Base-by-base conservation (phyloP, 208 protist genomes). In the Leptomonas pyrrhocoris region DNA sequence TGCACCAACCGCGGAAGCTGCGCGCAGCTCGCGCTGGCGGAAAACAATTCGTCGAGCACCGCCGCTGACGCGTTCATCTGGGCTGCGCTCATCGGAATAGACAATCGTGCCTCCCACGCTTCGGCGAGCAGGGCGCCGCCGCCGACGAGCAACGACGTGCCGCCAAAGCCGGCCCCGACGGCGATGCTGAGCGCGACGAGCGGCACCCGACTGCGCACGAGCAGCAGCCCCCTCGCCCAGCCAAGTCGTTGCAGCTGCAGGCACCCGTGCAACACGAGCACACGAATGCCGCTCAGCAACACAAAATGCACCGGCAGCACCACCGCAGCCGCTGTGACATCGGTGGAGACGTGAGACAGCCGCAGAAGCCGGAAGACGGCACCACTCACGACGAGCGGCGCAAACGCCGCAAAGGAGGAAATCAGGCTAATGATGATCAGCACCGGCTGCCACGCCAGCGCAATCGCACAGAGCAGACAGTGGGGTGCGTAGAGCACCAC, bases 1-100 rank as follows among this genome's bases (percentile, higher is more conserved):
- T 88, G 85, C 23, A 83, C 48, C 27, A 94, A 61, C 18, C 80
- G 64, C 7, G 88, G 79, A 25, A 94, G 69, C 64, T 66, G 78
- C n/a, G 83, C 76, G 50, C 88, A 94, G 28, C 63, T 51, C 23
- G 57, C 34, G 27, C 55, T 71, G 27, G 36, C 9, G 2, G 45
- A 25, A 13, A 66, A 30, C n/a, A 65, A 21, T 12, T 8, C 48
- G 15, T 4, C 63, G 25, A 60, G 27, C 21, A 25, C 16, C 11
- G 21, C 40, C 27, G 31, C 45, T 21, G 63, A 34, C n/a, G 55
- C 55, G 5, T 15, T 46, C 19, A 31, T 21, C 43, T 70, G 31
- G 50, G 36, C 75, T 49, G 31, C 42, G 45, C 25, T 38, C 30
- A 31, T 16, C 1, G 34, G 42, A 25, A 45, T 28, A 1, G 31